A percentile compares a stretch with the other conserved stretches of the same genome.
These are phyloP conservation scores for Cystobasidium tubakii DNA, from an alignment of 768 basidiomycete species.

Conservation along the genomic window DNA sequence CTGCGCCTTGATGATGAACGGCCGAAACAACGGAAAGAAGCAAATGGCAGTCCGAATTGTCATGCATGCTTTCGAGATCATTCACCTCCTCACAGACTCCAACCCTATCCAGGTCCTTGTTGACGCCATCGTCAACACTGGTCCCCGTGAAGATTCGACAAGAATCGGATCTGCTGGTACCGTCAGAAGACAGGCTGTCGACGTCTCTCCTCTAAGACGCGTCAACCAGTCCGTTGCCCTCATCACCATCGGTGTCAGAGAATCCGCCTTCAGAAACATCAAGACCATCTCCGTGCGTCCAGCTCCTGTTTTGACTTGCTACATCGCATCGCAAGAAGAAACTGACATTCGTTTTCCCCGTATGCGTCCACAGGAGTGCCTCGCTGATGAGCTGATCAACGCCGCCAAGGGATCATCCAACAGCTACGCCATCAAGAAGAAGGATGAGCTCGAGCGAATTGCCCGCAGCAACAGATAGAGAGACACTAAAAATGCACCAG, in stretches of 20 bases:
- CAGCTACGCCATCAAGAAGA: slow-evolving; percentile 82
- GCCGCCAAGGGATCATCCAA: slow-evolving; percentile 99
- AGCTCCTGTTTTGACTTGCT: not conserved
- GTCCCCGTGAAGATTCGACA: slow-evolving; percentile 98
- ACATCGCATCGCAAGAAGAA: not conserved
- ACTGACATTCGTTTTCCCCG: not conserved
- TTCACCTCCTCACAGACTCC: slow-evolving; percentile 99
- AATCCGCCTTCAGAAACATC: slow-evolving; percentile 99
- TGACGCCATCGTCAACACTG: slow-evolving; percentile 98
- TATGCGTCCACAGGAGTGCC: slow-evolving; percentile 44
- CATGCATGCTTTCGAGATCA: slow-evolving; percentile 98
- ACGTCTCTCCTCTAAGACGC: slow-evolving; percentile 94
- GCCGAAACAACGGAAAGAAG: slow-evolving; percentile 99
- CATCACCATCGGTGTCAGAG: slow-evolving; percentile 94
- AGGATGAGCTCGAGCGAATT: slow-evolving; percentile 99
- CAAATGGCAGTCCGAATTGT: slow-evolving; percentile 98
- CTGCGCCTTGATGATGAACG: slow-evolving; percentile 99
- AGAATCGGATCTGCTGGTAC: slow-evolving; percentile 99
- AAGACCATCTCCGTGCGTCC: slow-evolving; percentile 73
- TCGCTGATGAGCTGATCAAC: slow-evolving; percentile 99
- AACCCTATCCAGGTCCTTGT: slow-evolving; percentile 97
- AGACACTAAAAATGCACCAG: slow-evolving; percentile 1
- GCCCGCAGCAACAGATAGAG: slow-evolving; percentile 99
- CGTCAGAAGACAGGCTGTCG: slow-evolving; percentile 98
- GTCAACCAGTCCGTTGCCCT: slow-evolving; percentile 97